Conservation (phyloP, 306 rosid genomes). For the Mimosa pudica region DNA sequence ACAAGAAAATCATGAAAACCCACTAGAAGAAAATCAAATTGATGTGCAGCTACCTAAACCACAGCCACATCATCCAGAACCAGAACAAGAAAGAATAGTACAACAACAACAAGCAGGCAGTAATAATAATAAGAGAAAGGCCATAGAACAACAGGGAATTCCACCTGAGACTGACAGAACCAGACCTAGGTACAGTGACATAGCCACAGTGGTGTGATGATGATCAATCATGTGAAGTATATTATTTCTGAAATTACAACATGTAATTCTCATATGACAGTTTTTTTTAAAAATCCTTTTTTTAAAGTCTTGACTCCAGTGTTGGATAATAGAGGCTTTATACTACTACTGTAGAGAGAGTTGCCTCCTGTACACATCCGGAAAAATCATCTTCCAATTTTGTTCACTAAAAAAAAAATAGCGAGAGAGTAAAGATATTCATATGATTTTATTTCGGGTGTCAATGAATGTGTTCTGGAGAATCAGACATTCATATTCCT, state of each 20-base stretch:
- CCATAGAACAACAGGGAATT: constrained; percentile 65
- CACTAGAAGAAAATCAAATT: constrained; percentile 28
- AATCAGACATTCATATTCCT: constrained; percentile 1
- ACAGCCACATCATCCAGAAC: neutral
- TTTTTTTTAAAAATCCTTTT: constrained; percentile 1
- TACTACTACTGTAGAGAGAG: constrained; percentile 58
- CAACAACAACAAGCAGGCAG: constrained; percentile 44
- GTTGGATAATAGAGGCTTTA: constrained; percentile 51
- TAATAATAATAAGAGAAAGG: constrained; percentile 72
- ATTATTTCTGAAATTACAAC: constrained; percentile 38
- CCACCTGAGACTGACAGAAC: constrained; percentile 91
- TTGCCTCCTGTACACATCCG: constrained; percentile 60
- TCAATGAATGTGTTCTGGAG: neutral
- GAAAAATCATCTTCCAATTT: constrained; percentile 63
- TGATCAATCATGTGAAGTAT: constrained; percentile 44
- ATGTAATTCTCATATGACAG: constrained; percentile 45
- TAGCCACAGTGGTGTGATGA: constrained; percentile 67
- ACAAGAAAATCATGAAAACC: constrained; percentile 36
- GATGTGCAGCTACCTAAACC: neutral
- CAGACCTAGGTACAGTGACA: constrained; percentile 78
- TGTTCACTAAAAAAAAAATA: constrained; percentile 35
- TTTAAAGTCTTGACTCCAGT: constrained; percentile 32
- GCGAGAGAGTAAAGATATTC: neutral
- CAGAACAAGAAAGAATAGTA: neutral
- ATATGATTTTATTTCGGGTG: neutral